Conservation (phyloP, 768 basidiomycete species). For the Rhodotorula graminis region DNA sequence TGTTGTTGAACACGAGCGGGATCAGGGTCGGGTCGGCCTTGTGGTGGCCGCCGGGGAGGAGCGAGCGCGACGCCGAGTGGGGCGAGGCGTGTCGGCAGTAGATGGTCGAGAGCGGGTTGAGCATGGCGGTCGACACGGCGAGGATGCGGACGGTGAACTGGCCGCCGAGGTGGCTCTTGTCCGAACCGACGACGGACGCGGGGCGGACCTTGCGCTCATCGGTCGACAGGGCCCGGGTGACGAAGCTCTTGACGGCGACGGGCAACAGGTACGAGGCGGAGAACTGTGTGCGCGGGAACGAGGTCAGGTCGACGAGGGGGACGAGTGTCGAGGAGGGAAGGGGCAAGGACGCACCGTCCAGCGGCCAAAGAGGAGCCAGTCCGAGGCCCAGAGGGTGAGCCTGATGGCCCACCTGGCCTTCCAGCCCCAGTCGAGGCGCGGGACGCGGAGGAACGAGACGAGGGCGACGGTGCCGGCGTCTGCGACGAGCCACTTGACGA, state of each 20-base stretch:
- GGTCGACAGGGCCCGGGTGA: conserved; percentile 24
- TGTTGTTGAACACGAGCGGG: conserved; percentile 39
- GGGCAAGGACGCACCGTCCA: conserved; percentile 21
- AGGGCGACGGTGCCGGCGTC: conserved; percentile 5
- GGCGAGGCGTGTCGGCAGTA: conserved; percentile 26
- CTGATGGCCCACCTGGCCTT: conserved; percentile 1
- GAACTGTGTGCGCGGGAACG: conserved; percentile 4
- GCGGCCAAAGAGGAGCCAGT: conserved; percentile 27
- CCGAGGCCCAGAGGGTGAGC: background rate
- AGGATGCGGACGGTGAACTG: conserved; percentile 37
- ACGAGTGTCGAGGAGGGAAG: no score
- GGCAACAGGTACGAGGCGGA: conserved; percentile 25
- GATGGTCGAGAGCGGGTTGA: conserved; percentile 31
- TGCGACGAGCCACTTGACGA: conserved; percentile 26
- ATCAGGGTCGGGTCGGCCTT: conserved; percentile 21
- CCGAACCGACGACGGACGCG: conserved; percentile 10
- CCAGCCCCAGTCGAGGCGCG: conserved; percentile 31
- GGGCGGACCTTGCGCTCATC: conserved; percentile 25
- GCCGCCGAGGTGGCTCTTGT: conserved; percentile 29
- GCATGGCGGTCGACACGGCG: conserved; percentile 36
- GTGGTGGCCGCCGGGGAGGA: no score
- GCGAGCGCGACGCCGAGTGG: background rate
- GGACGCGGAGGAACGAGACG: conserved; percentile 15
- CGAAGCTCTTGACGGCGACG: conserved; percentile 17
- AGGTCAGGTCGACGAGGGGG: background rate